Evolutionary conservation across 148 eudicot species (phyloP).

Genomic region (Fagopyrum esculentum): DNA sequence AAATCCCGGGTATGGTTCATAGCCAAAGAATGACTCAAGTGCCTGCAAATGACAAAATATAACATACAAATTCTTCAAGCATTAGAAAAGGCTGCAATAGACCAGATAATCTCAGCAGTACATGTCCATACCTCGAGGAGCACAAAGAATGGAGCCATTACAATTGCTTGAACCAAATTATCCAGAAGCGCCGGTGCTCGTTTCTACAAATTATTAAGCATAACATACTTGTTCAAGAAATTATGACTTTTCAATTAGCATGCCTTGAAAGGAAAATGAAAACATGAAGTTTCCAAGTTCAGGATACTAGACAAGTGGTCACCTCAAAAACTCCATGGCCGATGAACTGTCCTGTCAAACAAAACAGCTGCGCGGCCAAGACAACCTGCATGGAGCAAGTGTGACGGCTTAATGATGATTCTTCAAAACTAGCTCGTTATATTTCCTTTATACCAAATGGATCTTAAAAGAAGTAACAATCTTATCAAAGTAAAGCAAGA

Average conservation of each 20-base stretch:
- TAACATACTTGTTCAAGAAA: background rate
- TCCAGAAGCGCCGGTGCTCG: slow-evolving; percentile 79
- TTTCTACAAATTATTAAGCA: slow-evolving; percentile 35
- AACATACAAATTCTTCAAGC: background rate
- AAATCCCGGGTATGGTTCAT: slow-evolving; percentile 93
- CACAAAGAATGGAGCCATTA: slow-evolving; percentile 88
- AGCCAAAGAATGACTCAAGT: slow-evolving; percentile 45
- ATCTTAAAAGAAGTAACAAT: background rate
- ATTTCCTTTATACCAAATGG: too few relatives aligned
- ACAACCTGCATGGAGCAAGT: slow-evolving; percentile 47
- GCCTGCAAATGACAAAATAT: slow-evolving; percentile 33
- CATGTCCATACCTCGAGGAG: slow-evolving; percentile 64
- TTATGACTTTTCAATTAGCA: background rate
- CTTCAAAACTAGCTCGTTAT: background rate
- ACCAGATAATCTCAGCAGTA: background rate
- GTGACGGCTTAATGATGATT: background rate
- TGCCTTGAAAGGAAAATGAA: background rate
- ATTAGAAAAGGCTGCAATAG: too few relatives aligned
- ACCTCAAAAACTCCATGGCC: slow-evolving; percentile 99
- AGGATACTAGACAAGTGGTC: background rate
- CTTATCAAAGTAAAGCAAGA: background rate
- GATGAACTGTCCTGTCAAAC: slow-evolving; percentile 81
- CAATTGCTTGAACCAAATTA: slow-evolving; percentile 66
- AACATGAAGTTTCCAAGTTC: background rate
- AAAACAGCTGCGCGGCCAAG: slow-evolving; percentile 58